Conservation (phyloP, 345 rosid genomes). For the Populus euphratica region DNA sequence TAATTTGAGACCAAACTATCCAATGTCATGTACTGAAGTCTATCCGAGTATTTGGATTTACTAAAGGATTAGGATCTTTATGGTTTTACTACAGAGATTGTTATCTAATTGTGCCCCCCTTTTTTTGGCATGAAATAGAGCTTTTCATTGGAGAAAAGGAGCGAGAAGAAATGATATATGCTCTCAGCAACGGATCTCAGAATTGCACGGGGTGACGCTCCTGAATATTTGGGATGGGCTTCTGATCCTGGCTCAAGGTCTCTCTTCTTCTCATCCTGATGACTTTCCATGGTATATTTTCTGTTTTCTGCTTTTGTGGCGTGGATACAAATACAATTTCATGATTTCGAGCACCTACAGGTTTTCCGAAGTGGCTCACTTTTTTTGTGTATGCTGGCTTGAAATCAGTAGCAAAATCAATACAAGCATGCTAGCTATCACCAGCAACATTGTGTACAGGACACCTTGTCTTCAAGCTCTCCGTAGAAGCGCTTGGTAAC, state of each 20-base stretch:
- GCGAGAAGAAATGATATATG: slow-evolving; percentile 33
- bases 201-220: slow-evolving; percentile 35
- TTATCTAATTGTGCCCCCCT: no score
- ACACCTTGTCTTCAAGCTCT: slow-evolving; percentile 39
- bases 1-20: no score
- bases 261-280: background rate
- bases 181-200: slow-evolving; percentile 27
- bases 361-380: slow-evolving; percentile 48
- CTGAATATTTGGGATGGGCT: slow-evolving; percentile 17
- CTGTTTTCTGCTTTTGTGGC: background rate
- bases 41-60: no score
- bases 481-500: slow-evolving; percentile 32
- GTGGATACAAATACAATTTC: background rate
- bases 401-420: slow-evolving; percentile 44
- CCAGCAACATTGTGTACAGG: slow-evolving; percentile 31
- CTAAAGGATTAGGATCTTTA: no score
- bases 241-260: slow-evolving; percentile 11
- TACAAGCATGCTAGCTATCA: slow-evolving; percentile 31
- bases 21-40: no score
- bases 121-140: slow-evolving; percentile 8
- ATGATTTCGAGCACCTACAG: slow-evolving; percentile 12
- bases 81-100: no score
- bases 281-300: background rate
- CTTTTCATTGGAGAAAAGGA: slow-evolving; percentile 23
- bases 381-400: slow-evolving; percentile 45